These are phyloP conservation scores for Cladorrhinum sp. DNA, from an alignment of 2,329 filamentous ascomycete genomes.

Conservation along the genomic window DNA sequence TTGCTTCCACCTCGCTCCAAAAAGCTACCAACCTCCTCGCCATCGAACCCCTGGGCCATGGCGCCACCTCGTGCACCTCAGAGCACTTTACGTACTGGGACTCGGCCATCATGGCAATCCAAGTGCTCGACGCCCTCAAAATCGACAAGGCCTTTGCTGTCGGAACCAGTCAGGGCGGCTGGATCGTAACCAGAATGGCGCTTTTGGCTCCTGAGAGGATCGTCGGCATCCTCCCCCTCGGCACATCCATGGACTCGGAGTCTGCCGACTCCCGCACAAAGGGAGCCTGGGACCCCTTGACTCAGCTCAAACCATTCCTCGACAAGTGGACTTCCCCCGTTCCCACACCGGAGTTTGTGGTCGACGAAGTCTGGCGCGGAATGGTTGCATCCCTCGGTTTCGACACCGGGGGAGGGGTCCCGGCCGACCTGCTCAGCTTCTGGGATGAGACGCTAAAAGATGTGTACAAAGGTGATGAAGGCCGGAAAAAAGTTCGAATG, in stretches of 20 bases:
- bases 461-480: conserved; percentile 49
- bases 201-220: conserved; percentile 48
- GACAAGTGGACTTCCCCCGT: conserved; percentile 40
- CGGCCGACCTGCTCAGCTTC: conserved; percentile 38
- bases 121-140: conserved; percentile 52
- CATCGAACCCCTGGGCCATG: conserved; percentile 53
- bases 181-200: conserved; percentile 50
- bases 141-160: conserved; percentile 48
- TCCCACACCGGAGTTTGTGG: conserved; percentile 46
- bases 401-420: conserved; percentile 33
- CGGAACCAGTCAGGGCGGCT: conserved; percentile 53
- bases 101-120: conserved; percentile 50
- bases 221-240: conserved; percentile 46
- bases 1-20: conserved; percentile 39
- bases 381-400: conserved; percentile 47
- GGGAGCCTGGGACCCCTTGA: conserved; percentile 49
- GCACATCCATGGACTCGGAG: conserved; percentile 54
- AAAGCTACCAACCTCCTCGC: conserved; percentile 47
- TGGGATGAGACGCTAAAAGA: conserved; percentile 46
- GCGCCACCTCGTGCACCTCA: conserved; percentile 39
- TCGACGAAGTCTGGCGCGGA: conserved; percentile 45
- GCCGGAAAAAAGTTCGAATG: conserved; percentile 47
- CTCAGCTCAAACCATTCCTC: conserved; percentile 41
- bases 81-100: conserved; percentile 58
- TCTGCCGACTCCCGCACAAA: conserved; percentile 43